Evolutionary conservation across 202 grass and related monocot genomes (phyloP).

Genomic region (Setaria viridis): DNA sequence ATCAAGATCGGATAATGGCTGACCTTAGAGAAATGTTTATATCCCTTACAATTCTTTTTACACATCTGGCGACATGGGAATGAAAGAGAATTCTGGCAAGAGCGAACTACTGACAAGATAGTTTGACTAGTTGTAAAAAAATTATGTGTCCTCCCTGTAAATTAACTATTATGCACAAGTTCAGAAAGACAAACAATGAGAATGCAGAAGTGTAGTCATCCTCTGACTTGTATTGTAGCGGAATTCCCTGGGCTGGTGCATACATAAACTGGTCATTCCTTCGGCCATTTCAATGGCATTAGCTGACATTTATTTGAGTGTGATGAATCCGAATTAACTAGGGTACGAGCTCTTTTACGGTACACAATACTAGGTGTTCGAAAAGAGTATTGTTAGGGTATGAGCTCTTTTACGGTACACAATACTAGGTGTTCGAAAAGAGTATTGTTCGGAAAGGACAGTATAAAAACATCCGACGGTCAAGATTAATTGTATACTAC

Average conservation of each 20-base stretch:
- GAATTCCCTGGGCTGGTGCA: neutral
- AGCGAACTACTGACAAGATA: neutral
- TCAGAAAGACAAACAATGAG: neutral
- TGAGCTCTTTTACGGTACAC: too few relatives aligned
- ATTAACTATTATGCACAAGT: neutral
- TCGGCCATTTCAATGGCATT: neutral
- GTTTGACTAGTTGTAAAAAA: slow-evolving; percentile 19
- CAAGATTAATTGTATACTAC: too few relatives aligned
- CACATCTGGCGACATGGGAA: neutral
- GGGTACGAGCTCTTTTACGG: too few relatives aligned
- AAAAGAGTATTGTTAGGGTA: too few relatives aligned
- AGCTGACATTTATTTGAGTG: neutral
- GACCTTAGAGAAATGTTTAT: neutral
- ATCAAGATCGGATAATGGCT: neutral
- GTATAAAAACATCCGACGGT: too few relatives aligned
- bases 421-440: too few relatives aligned
- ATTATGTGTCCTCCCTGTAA: slow-evolving; percentile 1
- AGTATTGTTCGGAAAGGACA: too few relatives aligned
- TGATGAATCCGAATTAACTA: neutral
- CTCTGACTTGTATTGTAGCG: neutral
- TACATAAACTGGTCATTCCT: slow-evolving; percentile 8
- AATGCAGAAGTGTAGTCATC: slow-evolving; percentile 12
- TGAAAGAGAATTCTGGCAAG: neutral
- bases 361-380: too few relatives aligned
- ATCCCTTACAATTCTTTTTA: slow-evolving; percentile 9